Evolutionary conservation across 306 rosid species (phyloP), one percentile per base, ranked within the genome.

Genomic region (Rubus parviflorus): DNA sequence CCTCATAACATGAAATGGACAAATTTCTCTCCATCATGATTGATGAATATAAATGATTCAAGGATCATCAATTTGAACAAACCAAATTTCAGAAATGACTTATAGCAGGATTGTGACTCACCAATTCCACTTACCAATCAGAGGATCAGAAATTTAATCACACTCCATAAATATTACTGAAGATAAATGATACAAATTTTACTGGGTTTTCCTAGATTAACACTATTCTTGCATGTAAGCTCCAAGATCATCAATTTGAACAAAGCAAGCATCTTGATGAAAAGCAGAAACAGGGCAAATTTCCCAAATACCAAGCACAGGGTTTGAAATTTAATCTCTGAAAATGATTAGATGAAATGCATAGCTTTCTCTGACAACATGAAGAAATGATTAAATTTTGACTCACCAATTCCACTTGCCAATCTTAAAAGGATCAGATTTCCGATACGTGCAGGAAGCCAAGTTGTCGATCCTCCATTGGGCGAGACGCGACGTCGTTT

Each of bases 391-490:
- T 13, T 8, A 35, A 20, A 15, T 6, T 30, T 4, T 5, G 46
- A 60, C 76, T 72, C 72, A 96, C 98, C 99, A 96, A 30, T 96
- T 96, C 99, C 99, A 96, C 73, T 83, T 92, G 54, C 99, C 99
- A 71, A 96, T 87, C 82, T 81, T 96, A 96, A 96, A 96, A 65
- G 99, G 96, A 85, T 96, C 99, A 64, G 99, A 96, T 82, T 96
- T 96, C n/a, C 99, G 88, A 84, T 88, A 96, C 13, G 96, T 87
- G 82, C 98, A 96, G 41, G 99, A 92, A 74, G 97, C 84, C 81
- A 91, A 83, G 69, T 92, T 96, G 41, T 96, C 98, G 88, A 96
- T 89, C 85, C 94, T 86, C 99, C 99, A 96, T 88, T 96, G 99
- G 42, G 99, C 99, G 61, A 96, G 96, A 43, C 99, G 96, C 3